Percentiles rank a stretch among this genome's conserved stretches.
phyloP scores from a whole-genome alignment of 2,329 filamentous ascomycete species.

The Phaeoacremonium minimum region DNA sequence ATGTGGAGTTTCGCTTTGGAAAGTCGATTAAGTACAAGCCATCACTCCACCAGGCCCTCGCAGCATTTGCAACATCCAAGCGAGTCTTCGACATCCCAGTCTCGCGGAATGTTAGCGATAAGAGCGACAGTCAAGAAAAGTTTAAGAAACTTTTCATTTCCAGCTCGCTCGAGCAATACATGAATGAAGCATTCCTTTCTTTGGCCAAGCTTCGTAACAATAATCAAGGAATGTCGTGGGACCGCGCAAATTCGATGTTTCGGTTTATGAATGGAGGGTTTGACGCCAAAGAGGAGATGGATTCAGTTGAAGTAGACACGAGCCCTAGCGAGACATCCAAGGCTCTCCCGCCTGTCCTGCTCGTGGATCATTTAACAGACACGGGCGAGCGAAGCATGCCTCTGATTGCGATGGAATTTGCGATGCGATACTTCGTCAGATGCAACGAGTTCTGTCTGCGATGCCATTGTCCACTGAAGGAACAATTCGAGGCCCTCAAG shows the following conservation, averaged over 20 bases:
- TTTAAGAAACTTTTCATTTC: conserved; percentile 66
- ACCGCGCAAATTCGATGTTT: conserved; percentile 51
- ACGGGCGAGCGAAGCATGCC: conserved; percentile 40
- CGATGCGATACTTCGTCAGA: conserved; percentile 69
- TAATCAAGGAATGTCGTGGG: conserved; percentile 58
- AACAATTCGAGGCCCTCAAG: conserved; percentile 65
- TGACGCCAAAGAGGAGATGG: not conserved
- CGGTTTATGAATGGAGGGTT: conserved; percentile 2
- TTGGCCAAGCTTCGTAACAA: conserved; percentile 56
- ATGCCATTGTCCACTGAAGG: conserved; percentile 67
- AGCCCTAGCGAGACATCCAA: conserved; percentile 8
- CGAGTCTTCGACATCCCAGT: not conserved
- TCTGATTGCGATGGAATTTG: conserved; percentile 66
- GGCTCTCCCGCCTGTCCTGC: conserved; percentile 16
- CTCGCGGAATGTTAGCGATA: not conserved
- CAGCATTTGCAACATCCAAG: conserved; percentile 23
- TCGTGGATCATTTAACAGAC: conserved; percentile 22
- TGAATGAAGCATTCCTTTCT: conserved; percentile 60
- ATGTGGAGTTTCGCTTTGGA: conserved; percentile 62
- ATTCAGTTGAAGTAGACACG: not conserved
- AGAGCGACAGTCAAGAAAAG: conserved; percentile 2
- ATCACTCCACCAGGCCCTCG: conserved; percentile 33
- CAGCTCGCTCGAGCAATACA: conserved; percentile 61
- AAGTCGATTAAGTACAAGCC: conserved; percentile 73
- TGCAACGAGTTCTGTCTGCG: conserved; percentile 86